These are phyloP conservation scores for Phaffia australis DNA, from an alignment of 768 basidiomycete genomes.

Conservation along the genomic window DNA sequence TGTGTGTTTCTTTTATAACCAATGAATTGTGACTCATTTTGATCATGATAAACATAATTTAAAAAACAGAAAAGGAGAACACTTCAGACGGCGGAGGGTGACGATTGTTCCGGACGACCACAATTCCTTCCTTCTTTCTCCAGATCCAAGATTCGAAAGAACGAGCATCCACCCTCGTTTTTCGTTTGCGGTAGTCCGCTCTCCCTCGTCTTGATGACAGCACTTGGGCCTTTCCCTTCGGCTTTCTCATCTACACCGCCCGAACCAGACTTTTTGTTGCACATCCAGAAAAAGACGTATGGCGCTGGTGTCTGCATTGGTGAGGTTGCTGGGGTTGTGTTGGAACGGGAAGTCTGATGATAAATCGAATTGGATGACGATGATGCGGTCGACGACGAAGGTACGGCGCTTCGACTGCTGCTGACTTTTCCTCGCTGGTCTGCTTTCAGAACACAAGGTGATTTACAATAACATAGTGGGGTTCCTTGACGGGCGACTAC, in stretches of 20 bases:
- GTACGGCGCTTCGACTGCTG: slow-evolving; percentile 7
- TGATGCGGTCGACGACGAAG: background rate
- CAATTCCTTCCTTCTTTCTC: slow-evolving; percentile 33
- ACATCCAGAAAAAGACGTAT: slow-evolving; percentile 38
- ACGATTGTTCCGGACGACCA: background rate
- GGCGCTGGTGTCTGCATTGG: slow-evolving; percentile 20
- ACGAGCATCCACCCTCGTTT: slow-evolving; percentile 37
- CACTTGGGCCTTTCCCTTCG: background rate
- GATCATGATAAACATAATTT: no score
- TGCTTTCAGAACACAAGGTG: slow-evolving; percentile 36
- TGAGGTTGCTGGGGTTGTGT: background rate
- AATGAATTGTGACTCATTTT: no score
- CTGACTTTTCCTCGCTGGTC: slow-evolving; percentile 38
- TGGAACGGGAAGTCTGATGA: background rate
- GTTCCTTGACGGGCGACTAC: slow-evolving; percentile 30
- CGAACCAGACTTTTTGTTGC: slow-evolving; percentile 21
- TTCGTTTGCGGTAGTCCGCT: slow-evolving; percentile 33
- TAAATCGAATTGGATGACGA: slow-evolving; percentile 9
- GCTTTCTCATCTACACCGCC: background rate
- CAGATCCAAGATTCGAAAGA: slow-evolving; percentile 36
- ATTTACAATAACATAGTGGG: slow-evolving; percentile 35
- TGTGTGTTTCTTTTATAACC: no score
- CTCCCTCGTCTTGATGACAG: no score
- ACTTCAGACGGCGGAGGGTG: no score
- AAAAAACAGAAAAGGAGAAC: no score